A percentile compares a stretch with the other conserved stretches of the same genome.
Conservation (phyloP, 139 green algal genomes). For the Chlamydomonas eustigma region DNA sequence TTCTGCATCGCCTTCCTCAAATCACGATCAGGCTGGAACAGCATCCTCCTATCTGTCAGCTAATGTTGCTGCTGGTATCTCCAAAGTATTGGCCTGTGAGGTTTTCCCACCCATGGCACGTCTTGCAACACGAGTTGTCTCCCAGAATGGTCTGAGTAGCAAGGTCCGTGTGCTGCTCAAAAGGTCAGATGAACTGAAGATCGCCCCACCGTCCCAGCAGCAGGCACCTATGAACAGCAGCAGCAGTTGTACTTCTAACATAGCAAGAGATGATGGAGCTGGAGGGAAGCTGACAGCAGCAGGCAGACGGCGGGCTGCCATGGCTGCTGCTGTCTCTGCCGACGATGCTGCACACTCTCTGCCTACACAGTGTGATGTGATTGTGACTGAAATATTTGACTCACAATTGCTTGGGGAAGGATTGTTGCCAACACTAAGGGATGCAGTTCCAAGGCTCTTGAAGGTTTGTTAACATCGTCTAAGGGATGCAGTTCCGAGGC, state of each 20-base stretch:
- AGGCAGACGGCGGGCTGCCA: neutral
- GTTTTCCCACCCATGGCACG: constrained; percentile 55
- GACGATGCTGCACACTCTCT: neutral
- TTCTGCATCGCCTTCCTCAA: too few species aligned
- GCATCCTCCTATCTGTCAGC: too few species aligned
- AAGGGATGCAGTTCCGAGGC: constrained; percentile 37
- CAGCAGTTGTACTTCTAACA: too few species aligned
- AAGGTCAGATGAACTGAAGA: constrained; percentile 37
- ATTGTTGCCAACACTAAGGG: constrained; percentile 50
- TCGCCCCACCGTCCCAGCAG: too few species aligned
- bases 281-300: neutral
- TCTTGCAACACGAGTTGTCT: constrained; percentile 29
- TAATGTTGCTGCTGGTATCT: too few species aligned
- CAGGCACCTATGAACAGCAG: too few species aligned
- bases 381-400: constrained; percentile 68
- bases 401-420: constrained; percentile 60
- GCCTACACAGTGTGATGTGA: constrained; percentile 33
- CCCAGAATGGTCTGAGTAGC: constrained; percentile 25
- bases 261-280: neutral
- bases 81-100: constrained; percentile 24
- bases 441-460: constrained; percentile 42
- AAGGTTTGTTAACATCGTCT: constrained; percentile 34
- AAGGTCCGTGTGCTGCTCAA: constrained; percentile 30
- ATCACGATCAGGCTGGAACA: too few species aligned
- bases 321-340: constrained; percentile 4